These are phyloP conservation scores for Chlamydomonas sp. DNA, from an alignment of 139 green algal species.

Conservation along the genomic window DNA sequence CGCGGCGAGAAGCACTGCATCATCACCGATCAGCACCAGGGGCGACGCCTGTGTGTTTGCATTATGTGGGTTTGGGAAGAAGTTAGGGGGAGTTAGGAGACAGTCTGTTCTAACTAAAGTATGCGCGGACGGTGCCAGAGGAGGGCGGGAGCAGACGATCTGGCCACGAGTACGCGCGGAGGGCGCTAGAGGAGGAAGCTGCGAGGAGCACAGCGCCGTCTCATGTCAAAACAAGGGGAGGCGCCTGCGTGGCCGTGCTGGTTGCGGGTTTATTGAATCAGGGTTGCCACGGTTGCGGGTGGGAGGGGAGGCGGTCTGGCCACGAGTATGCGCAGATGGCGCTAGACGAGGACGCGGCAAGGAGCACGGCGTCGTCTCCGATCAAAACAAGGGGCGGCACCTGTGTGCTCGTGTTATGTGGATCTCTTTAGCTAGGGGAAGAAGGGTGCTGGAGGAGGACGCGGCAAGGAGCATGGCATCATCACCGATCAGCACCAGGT, in stretches of 20 bases:
- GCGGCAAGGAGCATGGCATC: conserved; percentile 26
- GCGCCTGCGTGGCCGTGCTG: too few species aligned
- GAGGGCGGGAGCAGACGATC: conserved; percentile 14
- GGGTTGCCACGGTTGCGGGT: too few species aligned
- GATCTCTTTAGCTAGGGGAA: too few species aligned
- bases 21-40: conserved; percentile 23
- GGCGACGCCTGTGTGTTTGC: conserved; percentile 9
- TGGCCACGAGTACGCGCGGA: conserved; percentile 29
- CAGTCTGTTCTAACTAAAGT: too few species aligned
- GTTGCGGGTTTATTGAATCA: too few species aligned
- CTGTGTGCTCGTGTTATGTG: too few species aligned
- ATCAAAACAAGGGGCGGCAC: conserved; percentile 21
- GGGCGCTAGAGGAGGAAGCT: too few species aligned
- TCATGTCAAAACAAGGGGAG: too few species aligned
- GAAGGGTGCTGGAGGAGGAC: conserved; percentile 9
- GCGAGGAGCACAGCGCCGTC: too few species aligned
- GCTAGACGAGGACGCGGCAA: conserved; percentile 24
- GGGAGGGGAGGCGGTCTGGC: too few species aligned
- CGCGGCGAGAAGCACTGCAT: conserved; percentile 28
- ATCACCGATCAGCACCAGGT: conserved; percentile 21
- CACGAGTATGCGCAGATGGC: too few species aligned
- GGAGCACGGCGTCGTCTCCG: conserved; percentile 24
- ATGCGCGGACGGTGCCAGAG: too few species aligned
- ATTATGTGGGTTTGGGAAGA: neutral
- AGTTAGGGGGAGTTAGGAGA: neutral